phyloP scores from a whole-genome alignment of 1,284 basidiomycete genomes.

The Hemileia vastatrix region DNA sequence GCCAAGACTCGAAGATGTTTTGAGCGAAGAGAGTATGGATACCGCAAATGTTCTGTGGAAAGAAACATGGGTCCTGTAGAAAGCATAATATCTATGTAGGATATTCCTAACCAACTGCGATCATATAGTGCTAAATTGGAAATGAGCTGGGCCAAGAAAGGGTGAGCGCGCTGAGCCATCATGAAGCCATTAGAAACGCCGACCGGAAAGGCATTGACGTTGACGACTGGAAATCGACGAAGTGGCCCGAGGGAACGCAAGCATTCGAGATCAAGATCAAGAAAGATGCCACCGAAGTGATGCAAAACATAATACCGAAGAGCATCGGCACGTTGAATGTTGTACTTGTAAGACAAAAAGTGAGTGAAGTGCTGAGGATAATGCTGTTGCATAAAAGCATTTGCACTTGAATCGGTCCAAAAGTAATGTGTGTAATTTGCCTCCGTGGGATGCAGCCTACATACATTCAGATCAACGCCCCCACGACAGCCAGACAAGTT shows the following conservation, averaged over 20 bases:
- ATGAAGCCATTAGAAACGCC: constrained; percentile 28
- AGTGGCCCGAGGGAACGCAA: constrained; percentile 18
- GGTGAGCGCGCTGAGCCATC: constrained; percentile 22
- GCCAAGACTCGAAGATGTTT: constrained; percentile 15
- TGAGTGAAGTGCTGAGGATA: constrained; percentile 20
- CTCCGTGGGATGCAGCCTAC: constrained; percentile 18
- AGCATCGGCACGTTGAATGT: constrained; percentile 22
- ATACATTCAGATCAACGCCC: no score
- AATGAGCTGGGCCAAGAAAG: constrained; percentile 21
- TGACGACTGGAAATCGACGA: constrained; percentile 21
- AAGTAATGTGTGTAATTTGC: constrained; percentile 21
- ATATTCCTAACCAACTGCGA: constrained; percentile 16
- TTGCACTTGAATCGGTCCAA: constrained; percentile 21
- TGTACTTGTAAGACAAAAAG: constrained; percentile 23
- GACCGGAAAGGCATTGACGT: constrained; percentile 24
- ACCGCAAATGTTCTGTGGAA: constrained; percentile 22
- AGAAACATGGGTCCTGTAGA: constrained; percentile 25
- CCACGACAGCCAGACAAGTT: no score
- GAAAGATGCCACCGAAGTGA: constrained; percentile 24
- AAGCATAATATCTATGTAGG: constrained; percentile 24
- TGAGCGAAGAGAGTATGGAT: constrained; percentile 1
- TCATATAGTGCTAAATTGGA: constrained; percentile 16
- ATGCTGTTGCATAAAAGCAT: constrained; percentile 19
- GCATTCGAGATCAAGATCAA: constrained; percentile 25
- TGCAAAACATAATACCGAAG: constrained; percentile 25